These are phyloP conservation scores for Globisporangium cystogenes DNA, from an alignment of 352 stramenopile species.

Conservation along the genomic window DNA sequence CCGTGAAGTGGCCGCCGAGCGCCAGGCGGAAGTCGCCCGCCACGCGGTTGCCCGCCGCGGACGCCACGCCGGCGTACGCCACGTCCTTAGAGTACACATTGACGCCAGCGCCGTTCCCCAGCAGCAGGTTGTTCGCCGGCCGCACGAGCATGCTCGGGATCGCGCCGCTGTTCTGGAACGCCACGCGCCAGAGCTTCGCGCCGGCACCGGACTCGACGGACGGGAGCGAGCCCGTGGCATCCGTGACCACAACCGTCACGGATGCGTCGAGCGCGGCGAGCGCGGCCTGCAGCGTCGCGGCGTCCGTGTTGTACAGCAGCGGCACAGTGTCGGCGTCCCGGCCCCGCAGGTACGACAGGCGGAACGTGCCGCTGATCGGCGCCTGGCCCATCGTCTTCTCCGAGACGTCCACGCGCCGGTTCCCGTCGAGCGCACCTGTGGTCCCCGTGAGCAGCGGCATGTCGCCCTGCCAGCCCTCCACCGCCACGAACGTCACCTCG, in stretches of 20 bases:
- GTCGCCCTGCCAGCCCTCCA: conserved; percentile 77
- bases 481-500: conserved; percentile 84
- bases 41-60: conserved; percentile 86
- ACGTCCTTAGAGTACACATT: conserved; percentile 69
- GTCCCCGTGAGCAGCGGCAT: conserved; percentile 85
- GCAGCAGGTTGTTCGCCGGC: conserved; percentile 69
- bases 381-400: conserved; percentile 81
- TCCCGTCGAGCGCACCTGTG: conserved; percentile 86
- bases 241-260: conserved; percentile 63
- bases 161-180: conserved; percentile 89
- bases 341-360: conserved; percentile 79
- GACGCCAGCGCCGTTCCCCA: conserved; percentile 84
- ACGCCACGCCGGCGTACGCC: conserved; percentile 35
- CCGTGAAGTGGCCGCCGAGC: conserved; percentile 85
- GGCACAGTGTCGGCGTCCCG: conserved; percentile 70
- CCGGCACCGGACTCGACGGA: conserved; percentile 25
- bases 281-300: conserved; percentile 49
- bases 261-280: conserved; percentile 82
- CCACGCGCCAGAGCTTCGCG: conserved; percentile 83
- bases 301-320: conserved; percentile 51
- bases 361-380: conserved; percentile 86
- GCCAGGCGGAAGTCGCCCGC: conserved; percentile 85
- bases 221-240: conserved; percentile 43
- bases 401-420: conserved; percentile 81
- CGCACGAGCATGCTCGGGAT: conserved; percentile 84